A percentile compares a stretch with the other conserved stretches of the same genome.
These are phyloP conservation scores for grape (Vitis vinifera) DNA, from an alignment of 164 flowering plant species.

Conservation along the genomic window DNA sequence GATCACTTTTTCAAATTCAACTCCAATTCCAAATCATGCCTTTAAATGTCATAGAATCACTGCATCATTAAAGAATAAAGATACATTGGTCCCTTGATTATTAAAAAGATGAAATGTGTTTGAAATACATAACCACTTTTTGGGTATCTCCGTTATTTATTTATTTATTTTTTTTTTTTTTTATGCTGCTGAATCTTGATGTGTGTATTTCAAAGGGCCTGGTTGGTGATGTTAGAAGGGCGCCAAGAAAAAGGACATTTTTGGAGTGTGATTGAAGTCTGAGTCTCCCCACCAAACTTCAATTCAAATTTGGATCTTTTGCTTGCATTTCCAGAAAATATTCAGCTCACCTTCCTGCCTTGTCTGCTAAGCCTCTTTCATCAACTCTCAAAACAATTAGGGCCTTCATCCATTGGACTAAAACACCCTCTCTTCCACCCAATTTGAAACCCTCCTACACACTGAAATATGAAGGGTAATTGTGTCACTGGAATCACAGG, in stretches of 20 bases:
- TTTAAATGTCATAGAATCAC: no score
- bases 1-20: no score
- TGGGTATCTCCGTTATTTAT: no score
- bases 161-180: neutral
- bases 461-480: neutral
- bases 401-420: neutral
- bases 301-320: slow-evolving; percentile 29
- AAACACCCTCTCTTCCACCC: slow-evolving; percentile 1
- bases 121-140: no score
- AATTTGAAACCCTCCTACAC: no score
- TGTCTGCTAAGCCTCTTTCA: slow-evolving; percentile 29
- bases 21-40: no score
- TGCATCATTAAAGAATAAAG: no score
- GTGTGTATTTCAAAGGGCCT: neutral
- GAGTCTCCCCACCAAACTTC: slow-evolving; percentile 31
- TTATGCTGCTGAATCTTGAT: neutral
- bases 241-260: neutral
- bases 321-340: slow-evolving; percentile 49
- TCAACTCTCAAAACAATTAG: neutral
- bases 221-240: slow-evolving; percentile 16
- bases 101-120: no score
- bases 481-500: neutral
- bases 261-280: slow-evolving; percentile 24
- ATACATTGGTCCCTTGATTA: no score
- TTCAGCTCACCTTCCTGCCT: slow-evolving; percentile 51